Conservation (phyloP, 352 stramenopile species). For the Phytopythium montanum region DNA sequence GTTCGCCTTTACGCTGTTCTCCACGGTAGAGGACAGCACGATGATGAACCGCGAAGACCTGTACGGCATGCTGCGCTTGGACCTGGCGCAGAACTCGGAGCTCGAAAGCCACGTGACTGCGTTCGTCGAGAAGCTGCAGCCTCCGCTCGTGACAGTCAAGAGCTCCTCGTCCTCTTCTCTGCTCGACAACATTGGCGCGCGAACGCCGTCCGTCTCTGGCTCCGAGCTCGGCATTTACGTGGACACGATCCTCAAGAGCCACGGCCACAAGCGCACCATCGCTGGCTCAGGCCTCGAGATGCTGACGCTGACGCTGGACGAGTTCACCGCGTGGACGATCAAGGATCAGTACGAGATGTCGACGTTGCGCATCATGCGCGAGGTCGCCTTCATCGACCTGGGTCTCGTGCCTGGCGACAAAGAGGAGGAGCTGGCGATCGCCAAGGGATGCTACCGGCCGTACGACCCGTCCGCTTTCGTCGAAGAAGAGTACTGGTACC, state of each 20-base stretch:
- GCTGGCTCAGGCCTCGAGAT: constrained; percentile 24
- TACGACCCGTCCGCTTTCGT: constrained; percentile 65
- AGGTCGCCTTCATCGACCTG: constrained; percentile 82
- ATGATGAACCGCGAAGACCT: constrained; percentile 80
- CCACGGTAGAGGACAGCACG: constrained; percentile 33
- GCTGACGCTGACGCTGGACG: constrained; percentile 52
- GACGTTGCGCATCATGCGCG: constrained; percentile 76
- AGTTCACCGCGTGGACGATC: constrained; percentile 63
- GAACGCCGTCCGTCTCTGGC: constrained; percentile 70
- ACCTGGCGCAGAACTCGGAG: constrained; percentile 73
- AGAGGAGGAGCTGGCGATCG: constrained; percentile 74
- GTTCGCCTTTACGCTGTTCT: constrained; percentile 82
- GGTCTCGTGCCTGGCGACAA: constrained; percentile 68
- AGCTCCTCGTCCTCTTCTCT: constrained; percentile 50
- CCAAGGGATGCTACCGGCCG: constrained; percentile 67
- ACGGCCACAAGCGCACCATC: constrained; percentile 33
- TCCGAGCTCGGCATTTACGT: constrained; percentile 80
- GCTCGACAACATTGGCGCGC: constrained; percentile 47
- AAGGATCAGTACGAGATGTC: constrained; percentile 79
- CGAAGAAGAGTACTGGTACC: constrained; percentile 83
- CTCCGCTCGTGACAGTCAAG: constrained; percentile 37
- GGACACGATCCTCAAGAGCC: constrained; percentile 64
- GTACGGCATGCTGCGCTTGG: constrained; percentile 79
- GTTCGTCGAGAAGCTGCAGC: constrained; percentile 63
- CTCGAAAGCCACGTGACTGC: constrained; percentile 60